Evolutionary conservation across 1,139 yeast genomes (phyloP), one percentile per base, ranked within the genome.

Genomic region (Pichia sp.): DNA sequence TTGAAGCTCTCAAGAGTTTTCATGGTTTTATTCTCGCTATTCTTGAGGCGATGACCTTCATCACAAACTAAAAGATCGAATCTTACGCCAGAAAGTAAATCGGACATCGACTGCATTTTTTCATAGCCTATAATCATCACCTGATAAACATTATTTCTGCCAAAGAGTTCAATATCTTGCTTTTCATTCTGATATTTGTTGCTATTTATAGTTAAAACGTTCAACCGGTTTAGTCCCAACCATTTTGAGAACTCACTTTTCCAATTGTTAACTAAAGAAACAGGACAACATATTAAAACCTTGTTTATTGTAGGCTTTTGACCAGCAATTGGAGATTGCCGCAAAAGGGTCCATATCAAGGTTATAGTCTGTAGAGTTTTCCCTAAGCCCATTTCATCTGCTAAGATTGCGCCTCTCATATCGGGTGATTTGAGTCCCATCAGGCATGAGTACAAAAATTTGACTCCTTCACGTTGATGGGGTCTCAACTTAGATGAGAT

Each of bases 341-440:
- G 84, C 36, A 90, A 68, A 24, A 95, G 70, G 0, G 97, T 90
- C 95, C 96, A 90, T 3, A 93, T 77, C 42, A 91, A 67, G 0
- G 96, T 67, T 4, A 93, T 92, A 0, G 97, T 83, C 81, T 86
- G 91, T 41, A 93, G 71, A 0, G 98, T 92, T 66, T 93, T 93
- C 0, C 99, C 99, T 30, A 93, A 74, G 0, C 99, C 99, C 99
- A 93, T 93, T 66, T 92, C 98, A 69, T 93, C 99, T 0, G 99
- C 99, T 50, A 93, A 70, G 7, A 93, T 72, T 2, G 95, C 93
- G 0, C 99, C 98, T 49, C 73, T 67, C 2, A 85, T 88, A n/a
- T 72, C 67, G 36, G 71, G 70, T 30, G 76, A 73, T 41, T 77
- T 70, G 57, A 77, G 71, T 0, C 96, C 95, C 84, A 87, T 80